Conservation (phyloP, 148 eudicot species). For the Vaccinium darrowii region DNA sequence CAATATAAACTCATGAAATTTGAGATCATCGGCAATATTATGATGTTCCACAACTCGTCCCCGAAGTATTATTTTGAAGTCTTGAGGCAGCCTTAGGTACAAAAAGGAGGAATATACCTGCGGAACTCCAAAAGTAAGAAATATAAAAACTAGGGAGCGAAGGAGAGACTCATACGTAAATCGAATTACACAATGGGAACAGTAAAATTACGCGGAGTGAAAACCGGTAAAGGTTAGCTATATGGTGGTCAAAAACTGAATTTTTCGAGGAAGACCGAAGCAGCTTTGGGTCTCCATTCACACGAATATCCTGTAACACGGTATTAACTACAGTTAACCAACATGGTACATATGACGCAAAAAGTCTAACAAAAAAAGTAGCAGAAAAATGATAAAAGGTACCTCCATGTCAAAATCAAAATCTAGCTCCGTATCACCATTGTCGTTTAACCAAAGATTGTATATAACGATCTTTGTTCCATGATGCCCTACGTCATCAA, state of each 20-base stretch:
- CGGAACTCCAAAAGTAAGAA: background rate
- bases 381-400: slow-evolving; percentile 6
- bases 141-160: background rate
- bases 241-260: slow-evolving; percentile 42
- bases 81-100: slow-evolving; percentile 29
- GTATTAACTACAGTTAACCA: slow-evolving; percentile 9
- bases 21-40: slow-evolving; percentile 30
- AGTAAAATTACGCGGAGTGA: slow-evolving; percentile 54
- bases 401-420: slow-evolving; percentile 61
- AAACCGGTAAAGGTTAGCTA: slow-evolving; percentile 44
- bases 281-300: slow-evolving; percentile 24
- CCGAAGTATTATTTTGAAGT: slow-evolving; percentile 25
- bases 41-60: slow-evolving; percentile 22
- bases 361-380: slow-evolving; percentile 2
- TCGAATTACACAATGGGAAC: background rate
- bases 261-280: slow-evolving; percentile 14
- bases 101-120: slow-evolving; percentile 31
- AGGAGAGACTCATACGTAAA: background rate
- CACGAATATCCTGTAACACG: slow-evolving; percentile 52
- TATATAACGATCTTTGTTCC: slow-evolving; percentile 61
- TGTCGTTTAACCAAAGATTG: slow-evolving; percentile 59
- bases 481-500: slow-evolving; percentile 59
- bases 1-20: slow-evolving; percentile 23
- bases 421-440: slow-evolving; percentile 57
- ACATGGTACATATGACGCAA: background rate